Evolutionary conservation across 495 filamentous ascomycete species (phyloP), one percentile per base, ranked within the genome.

Genomic region (Trypethelium eluteriae): DNA sequence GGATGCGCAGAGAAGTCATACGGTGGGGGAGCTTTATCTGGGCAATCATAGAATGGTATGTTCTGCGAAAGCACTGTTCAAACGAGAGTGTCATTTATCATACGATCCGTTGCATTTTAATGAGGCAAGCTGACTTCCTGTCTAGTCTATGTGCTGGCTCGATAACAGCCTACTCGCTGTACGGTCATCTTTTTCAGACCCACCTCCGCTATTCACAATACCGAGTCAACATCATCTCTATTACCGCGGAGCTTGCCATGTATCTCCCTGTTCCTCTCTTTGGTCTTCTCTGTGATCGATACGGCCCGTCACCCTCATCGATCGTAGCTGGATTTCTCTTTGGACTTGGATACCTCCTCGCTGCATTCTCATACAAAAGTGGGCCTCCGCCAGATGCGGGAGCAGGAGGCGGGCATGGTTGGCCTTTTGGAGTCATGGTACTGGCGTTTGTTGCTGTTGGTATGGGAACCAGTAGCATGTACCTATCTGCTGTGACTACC

Each of bases 261-360:
- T 98, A 98, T 75, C 82, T 95, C 2, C 89, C 89, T 10, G 90
- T 96, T 1, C 88, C 93, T 2, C 65, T 95, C n/a, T 87, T 94
- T 68, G 94, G 94, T 2, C 94, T 90, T 75, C 76, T 95, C 38
- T 97, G 92, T 77, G 94, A 98, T 76, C 88, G 92, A 14, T 84
- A 88, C 65, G 90, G 89, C 0, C 91, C 94, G 0, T 83, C 88
- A 2, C 84, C 86, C 34, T 81, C 96, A 56, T 86, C 88, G 2
- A 73, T 93, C 38, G 72, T 89, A n/a, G 83, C 92, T 6, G 87
- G 85, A 0, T 62, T 85, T 7, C 74, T 94, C 14, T 95, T 97
- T 69, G 90, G 90, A 0, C 68, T 80, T 34, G 93, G 93, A 36
- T 98, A 98, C 71, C 77, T 89, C 3, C 82, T 95, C 14, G 94